phyloP scores from a whole-genome alignment of 345 rosid species.

The Raphanus raphanistrum region DNA sequence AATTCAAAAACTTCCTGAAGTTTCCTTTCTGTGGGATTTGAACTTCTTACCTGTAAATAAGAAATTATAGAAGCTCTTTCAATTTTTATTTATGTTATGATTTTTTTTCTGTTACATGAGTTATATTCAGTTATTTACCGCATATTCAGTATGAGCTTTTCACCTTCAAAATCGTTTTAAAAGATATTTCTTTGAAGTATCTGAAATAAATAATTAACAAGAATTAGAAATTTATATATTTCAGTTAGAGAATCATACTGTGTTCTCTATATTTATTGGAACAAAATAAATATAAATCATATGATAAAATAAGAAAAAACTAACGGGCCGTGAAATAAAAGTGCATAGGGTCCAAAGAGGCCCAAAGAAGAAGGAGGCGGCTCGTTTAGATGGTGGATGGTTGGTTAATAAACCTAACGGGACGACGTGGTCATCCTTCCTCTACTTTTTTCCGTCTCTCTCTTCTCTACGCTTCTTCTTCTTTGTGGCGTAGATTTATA shows the following conservation, averaged over 20 bases:
- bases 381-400: background rate
- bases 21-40: background rate
- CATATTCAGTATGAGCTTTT: too few species aligned
- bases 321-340: conserved; percentile 4
- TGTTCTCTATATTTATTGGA: too few species aligned
- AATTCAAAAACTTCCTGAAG: conserved; percentile 41
- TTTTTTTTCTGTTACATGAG: background rate
- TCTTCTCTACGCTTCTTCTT: conserved; percentile 25
- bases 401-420: conserved; percentile 22
- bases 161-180: too few species aligned
- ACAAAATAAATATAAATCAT: background rate
- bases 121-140: too few species aligned
- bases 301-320: background rate
- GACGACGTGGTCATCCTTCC: conserved; percentile 6
- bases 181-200: too few species aligned
- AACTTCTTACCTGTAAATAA: background rate
- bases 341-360: background rate
- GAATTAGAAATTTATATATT: too few species aligned
- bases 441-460: background rate
- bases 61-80: background rate
- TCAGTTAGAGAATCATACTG: too few species aligned
- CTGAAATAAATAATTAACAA: too few species aligned
- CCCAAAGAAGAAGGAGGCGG: conserved; percentile 33
- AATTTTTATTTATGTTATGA: background rate
- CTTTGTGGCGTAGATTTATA: conserved; percentile 35